Base-by-base conservation (phyloP, 495 filamentous ascomycete species). In the Hypoxylon trugodes region DNA sequence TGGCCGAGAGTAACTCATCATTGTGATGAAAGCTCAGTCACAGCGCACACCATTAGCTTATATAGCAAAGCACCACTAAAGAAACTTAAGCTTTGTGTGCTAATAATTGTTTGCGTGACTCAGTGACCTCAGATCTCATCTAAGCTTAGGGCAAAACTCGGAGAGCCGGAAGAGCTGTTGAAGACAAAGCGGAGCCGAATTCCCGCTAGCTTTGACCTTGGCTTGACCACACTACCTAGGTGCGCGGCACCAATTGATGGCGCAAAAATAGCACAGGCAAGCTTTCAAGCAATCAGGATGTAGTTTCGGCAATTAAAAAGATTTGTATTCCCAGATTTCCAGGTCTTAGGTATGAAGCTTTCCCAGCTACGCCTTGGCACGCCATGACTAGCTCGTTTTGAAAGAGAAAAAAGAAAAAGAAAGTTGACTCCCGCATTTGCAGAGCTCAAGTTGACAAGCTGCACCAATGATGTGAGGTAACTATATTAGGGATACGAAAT, bases 161-260 rank as follows among this genome's bases (percentile, higher is more conserved):
- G 59, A 68, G 56, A 49, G 32, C 45, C 65, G 65, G 65, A 60
- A 52, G 54, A 56, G 38, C 65, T 45, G 49, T 68, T 42, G 45
- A 56, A 49, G 18, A 51, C 32, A 38, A 45, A 56, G n/a, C 59
- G 37, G 54, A 51, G 59, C 42, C 41, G 48, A 42, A 41, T n/a
- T 37, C 46, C 40, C 48, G 42, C 32, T 21, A 49, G 47, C 22
- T 64, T 47, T 51, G 41, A 43, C 54, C 24, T 43, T 59, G 48
- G 59, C 37, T 52, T 22, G 30, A 19, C 48, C 21, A 56, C 24
- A 28, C 16, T 45, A 24, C 25, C 16, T 16, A 59, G 16, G 37
- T 21, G 41, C 21, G 48, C 41, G 21, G 13, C 13, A 26, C 48
- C 21, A 60, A 35, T 32, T 13, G 48, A 55, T 19, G 35, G 40